Evolutionary conservation across 108 stramenopile species (phyloP), one percentile per base, ranked within the genome.

Genomic region (Parmales sp.): DNA sequence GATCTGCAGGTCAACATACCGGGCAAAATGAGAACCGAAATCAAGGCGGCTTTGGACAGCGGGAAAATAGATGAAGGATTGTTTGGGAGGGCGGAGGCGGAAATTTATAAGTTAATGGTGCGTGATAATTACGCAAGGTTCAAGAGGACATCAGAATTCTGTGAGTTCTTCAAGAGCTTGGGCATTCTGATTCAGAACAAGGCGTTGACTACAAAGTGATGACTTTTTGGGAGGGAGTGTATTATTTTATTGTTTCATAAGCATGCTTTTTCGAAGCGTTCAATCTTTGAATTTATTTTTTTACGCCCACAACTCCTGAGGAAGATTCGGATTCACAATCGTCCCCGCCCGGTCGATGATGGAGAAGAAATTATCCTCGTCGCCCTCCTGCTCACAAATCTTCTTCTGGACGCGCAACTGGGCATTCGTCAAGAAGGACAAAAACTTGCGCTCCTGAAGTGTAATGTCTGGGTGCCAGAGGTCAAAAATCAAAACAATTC

Each of bases 391-490:
- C 18, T 48, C 49, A 22, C 64, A 65, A 18, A 73, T 11, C 11
- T 51, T 67, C 54, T 73, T 73, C 37, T 46, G 66, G 38, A 50
- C 66, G 18, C 41, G 25, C 65, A 72, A 36, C 36, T 66, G 34
- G 1, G 64, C 64, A 18, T 66, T 72, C 38, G 45, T 28, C 51
- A 75, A 22, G 39, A 72, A 75, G 1, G 20, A 0, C 1, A 75
- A 26, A 26, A 75, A 50, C 60, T 75, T 77, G 13, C 75, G 68
- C 63, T 81, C 80, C 29, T 45, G 18, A 11, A 26, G 2, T 13
- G 66, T 73, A 7, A 82, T 66, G 25, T 82, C 79, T 2, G 83
- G 83, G 50, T 84, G 81, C 83, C 83, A 84, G 1, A 84, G 20
- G 72, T 84, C 83, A 16, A 80, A 38, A 34, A 84, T 82, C 18